Evolutionary conservation across 192 early-diverging fungal species (phyloP).

Genomic region (Gigaspora rosea): DNA sequence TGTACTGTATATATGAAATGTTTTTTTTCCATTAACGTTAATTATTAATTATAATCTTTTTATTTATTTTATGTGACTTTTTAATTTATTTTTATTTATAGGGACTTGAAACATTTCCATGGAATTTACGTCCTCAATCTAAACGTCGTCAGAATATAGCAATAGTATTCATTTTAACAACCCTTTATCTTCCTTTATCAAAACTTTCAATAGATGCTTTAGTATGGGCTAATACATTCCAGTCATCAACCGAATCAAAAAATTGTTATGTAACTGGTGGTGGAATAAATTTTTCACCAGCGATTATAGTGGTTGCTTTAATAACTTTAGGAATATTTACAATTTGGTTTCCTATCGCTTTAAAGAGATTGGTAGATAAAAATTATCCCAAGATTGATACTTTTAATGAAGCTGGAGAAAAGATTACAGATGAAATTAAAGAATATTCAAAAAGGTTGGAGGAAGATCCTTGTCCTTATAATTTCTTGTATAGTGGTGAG

Average conservation of each 20-base stretch:
- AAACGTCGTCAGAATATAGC: constrained; percentile 38
- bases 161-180: constrained; percentile 43
- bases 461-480: constrained; percentile 56
- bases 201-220: constrained; percentile 44
- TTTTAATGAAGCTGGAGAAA: constrained; percentile 42
- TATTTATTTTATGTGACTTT: neutral
- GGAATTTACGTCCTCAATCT: constrained; percentile 41
- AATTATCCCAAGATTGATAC: constrained; percentile 54
- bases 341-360: constrained; percentile 44
- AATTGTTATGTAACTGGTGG: constrained; percentile 44
- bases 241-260: constrained; percentile 15
- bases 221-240: constrained; percentile 46
- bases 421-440: constrained; percentile 35
- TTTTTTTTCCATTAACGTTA: too few relatives aligned
- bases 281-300: constrained; percentile 44
- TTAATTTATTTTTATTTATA: constrained; percentile 17
- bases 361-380: constrained; percentile 36
- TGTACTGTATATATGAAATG: too few relatives aligned
- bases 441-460: constrained; percentile 54
- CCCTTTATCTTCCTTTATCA: constrained; percentile 41
- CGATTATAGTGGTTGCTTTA: constrained; percentile 41
- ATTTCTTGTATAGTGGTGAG: constrained; percentile 60
- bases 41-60: too few relatives aligned
- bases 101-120: constrained; percentile 40
- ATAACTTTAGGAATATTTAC: constrained; percentile 35